Evolutionary conservation across 345 rosid species (phyloP).

Genomic region (Lagerstroemia speciosa): DNA sequence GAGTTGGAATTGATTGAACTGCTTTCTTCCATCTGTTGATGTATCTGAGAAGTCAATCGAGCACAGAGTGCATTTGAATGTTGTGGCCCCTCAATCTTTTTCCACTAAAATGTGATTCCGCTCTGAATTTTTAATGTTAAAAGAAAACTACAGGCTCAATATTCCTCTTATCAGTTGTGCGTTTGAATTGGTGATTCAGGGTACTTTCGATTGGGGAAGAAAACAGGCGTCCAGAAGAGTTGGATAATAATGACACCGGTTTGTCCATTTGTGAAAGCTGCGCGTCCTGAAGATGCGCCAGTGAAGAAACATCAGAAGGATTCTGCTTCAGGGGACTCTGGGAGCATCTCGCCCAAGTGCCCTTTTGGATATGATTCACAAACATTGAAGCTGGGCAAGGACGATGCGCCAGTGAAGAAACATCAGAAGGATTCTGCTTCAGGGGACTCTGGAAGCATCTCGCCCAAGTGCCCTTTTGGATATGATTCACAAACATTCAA

Average conservation of each 20-base stretch:
- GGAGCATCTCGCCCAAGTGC: conserved; percentile 58
- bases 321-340: conserved; percentile 29
- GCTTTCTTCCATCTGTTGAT: not conserved
- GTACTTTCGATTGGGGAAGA: not conserved
- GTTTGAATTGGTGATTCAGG: not conserved
- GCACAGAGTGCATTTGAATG: not conserved
- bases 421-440: conserved; percentile 13
- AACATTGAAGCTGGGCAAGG: too few species aligned
- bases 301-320: conserved; percentile 11
- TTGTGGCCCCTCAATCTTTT: not conserved
- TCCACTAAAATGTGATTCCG: not conserved
- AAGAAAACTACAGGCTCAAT: not conserved
- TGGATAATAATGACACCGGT: conserved; percentile 47
- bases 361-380: conserved; percentile 92
- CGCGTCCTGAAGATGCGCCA: conserved; percentile 52
- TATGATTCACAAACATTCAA: conserved; percentile 85
- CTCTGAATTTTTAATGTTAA: not conserved
- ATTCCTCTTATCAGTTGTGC: not conserved
- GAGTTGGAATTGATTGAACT: not conserved
- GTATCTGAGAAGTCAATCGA: not conserved
- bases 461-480: conserved; percentile 89
- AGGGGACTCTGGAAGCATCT: conserved; percentile 33
- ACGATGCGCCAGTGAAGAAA: conserved; percentile 29
- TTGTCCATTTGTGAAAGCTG: conserved; percentile 68
- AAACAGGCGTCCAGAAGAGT: not conserved